Conservation (phyloP, 2,329 filamentous ascomycete genomes). For the Fusarium pseudoanthophilum region DNA sequence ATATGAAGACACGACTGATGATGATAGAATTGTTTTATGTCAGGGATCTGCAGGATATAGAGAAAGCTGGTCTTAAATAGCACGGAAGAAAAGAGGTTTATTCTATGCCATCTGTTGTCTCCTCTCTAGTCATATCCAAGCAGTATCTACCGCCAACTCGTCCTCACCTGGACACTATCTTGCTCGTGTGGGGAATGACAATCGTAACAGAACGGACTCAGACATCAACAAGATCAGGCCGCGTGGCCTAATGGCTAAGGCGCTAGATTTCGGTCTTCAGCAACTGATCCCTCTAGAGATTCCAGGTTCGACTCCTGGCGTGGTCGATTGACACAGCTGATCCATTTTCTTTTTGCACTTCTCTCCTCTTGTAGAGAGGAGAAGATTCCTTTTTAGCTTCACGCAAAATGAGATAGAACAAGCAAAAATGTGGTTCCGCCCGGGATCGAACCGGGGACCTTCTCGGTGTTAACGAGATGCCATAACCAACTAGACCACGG, state of each 20-base stretch:
- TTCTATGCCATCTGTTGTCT: background rate
- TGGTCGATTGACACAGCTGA: background rate
- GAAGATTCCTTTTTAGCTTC: background rate
- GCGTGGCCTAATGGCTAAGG: slow-evolving; percentile 1
- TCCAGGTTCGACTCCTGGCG: background rate
- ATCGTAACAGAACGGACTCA: fast-evolving
- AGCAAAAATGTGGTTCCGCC: slow-evolving; percentile 23
- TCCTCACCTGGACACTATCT: background rate
- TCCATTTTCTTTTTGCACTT: background rate
- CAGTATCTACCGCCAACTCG: background rate
- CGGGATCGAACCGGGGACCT: slow-evolving; percentile 26
- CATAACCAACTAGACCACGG: slow-evolving; percentile 29
- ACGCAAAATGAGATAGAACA: background rate
- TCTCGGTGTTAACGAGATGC: slow-evolving; percentile 31
- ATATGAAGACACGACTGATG: background rate
- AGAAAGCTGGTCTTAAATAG: fast-evolving
- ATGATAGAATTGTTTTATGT: background rate
- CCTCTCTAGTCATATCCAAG: background rate
- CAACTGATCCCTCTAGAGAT: background rate
- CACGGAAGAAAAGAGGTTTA: background rate
- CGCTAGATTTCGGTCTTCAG: background rate
- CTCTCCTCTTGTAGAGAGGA: too few relatives aligned
- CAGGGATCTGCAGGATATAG: background rate
- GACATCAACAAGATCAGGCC: background rate
- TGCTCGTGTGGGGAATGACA: background rate